Conservation (phyloP, 768 basidiomycete genomes). For the Holtermanniella nyarrowii region DNA sequence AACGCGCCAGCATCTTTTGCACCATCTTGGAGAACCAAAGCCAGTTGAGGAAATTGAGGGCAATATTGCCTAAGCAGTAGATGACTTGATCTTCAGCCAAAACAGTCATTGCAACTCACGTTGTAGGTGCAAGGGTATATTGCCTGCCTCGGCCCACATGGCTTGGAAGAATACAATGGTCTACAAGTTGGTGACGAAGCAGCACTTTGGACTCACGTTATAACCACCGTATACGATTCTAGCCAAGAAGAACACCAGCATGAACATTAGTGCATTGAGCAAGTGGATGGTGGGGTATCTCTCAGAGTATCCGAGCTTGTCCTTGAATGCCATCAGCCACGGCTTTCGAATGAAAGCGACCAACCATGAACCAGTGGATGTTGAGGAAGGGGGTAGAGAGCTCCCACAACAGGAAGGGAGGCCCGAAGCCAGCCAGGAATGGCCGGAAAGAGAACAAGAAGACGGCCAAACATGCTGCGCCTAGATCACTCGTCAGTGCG, state of each 20-base stretch:
- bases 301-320: slow-evolving; percentile 52
- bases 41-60: slow-evolving; percentile 64
- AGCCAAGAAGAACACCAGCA: slow-evolving; percentile 58
- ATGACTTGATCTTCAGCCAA: slow-evolving; percentile 39
- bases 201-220: slow-evolving; percentile 39
- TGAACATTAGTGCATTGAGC: slow-evolving; percentile 59
- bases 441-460: slow-evolving; percentile 59
- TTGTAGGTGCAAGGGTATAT: slow-evolving; percentile 45
- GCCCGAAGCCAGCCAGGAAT: slow-evolving; percentile 67
- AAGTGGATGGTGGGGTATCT: slow-evolving; percentile 56
- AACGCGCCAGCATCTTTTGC: slow-evolving; percentile 20
- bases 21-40: slow-evolving; percentile 37
- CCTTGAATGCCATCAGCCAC: too few species aligned
- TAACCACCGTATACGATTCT: slow-evolving; percentile 60
- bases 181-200: too few species aligned
- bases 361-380: slow-evolving; percentile 59
- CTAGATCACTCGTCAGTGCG: slow-evolving; percentile 35
- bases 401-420: slow-evolving; percentile 76
- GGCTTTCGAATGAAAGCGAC: slow-evolving; percentile 4
- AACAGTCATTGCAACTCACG: slow-evolving; percentile 4
- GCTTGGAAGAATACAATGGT: slow-evolving; percentile 59
- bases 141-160: slow-evolving; percentile 49
- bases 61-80: slow-evolving; percentile 53
- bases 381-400: slow-evolving; percentile 76
- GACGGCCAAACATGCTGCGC: slow-evolving; percentile 54